phyloP scores from a whole-genome alignment of 805 yeast species.

The Ogataea nakhonphanomensis region DNA sequence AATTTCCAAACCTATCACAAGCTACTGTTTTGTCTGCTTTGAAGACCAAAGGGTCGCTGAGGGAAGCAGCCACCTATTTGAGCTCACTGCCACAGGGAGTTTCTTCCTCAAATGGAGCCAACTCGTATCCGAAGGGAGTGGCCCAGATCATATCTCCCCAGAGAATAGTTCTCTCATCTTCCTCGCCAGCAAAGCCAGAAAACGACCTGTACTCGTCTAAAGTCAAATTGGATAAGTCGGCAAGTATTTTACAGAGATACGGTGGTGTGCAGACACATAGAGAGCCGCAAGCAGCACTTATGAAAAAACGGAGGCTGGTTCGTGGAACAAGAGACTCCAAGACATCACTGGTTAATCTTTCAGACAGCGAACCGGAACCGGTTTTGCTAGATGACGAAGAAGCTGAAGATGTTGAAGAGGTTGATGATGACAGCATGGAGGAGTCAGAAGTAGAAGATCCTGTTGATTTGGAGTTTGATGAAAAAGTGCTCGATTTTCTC shows the following conservation, averaged over 20 bases:
- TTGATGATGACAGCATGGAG: slow-evolving; percentile 33
- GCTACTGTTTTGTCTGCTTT: slow-evolving; percentile 31
- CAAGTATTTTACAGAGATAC: slow-evolving; percentile 26
- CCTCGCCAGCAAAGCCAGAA: slow-evolving; percentile 18
- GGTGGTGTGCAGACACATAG: slow-evolving; percentile 8
- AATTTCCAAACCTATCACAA: slow-evolving; percentile 32
- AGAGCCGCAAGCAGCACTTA: slow-evolving; percentile 16
- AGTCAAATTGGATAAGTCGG: slow-evolving; percentile 20
- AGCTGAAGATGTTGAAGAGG: slow-evolving; percentile 21
- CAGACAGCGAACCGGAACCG: slow-evolving; percentile 19
- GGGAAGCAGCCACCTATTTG: slow-evolving; percentile 32
- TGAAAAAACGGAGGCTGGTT: slow-evolving; percentile 27
- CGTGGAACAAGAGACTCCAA: slow-evolving; percentile 22
- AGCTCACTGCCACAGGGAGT: slow-evolving; percentile 21
- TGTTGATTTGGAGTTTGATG: slow-evolving; percentile 44
- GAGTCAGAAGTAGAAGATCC: slow-evolving; percentile 34
- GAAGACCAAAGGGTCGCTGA: slow-evolving; percentile 29
- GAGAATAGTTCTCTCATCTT: slow-evolving; percentile 17
- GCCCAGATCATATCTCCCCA: slow-evolving; percentile 14
- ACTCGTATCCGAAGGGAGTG: slow-evolving; percentile 12
- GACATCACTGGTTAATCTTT: slow-evolving; percentile 21
- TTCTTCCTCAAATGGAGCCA: slow-evolving; percentile 3
- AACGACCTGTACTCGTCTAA: slow-evolving; percentile 28
- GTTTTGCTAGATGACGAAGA: slow-evolving; percentile 15
- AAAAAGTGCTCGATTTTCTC: slow-evolving; percentile 68